Percentiles rank a stretch among this genome's conserved stretches.
phyloP scores from a whole-genome alignment of 164 flowering plant genomes.

The grape (Vitis vinifera) region DNA sequence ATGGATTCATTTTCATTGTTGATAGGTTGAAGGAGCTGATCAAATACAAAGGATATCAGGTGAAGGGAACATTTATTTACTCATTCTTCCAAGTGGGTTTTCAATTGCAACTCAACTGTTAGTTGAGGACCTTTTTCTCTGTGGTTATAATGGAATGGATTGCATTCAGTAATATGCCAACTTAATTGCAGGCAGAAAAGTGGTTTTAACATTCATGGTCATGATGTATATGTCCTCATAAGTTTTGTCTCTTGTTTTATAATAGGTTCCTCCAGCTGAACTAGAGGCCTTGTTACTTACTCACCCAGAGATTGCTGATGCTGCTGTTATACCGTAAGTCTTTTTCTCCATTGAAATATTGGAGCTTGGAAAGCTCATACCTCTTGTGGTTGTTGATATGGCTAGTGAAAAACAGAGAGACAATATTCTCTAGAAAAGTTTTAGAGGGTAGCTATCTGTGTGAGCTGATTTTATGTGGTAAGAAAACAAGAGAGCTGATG shows the following conservation, averaged over 20 bases:
- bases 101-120: not conserved
- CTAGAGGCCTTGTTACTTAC: slow-evolving; percentile 72
- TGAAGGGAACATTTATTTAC: slow-evolving; percentile 12
- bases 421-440: no score
- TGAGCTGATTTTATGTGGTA: not conserved
- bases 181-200: no score
- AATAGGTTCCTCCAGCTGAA: slow-evolving; percentile 94
- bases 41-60: slow-evolving; percentile 98
- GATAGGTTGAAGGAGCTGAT: slow-evolving; percentile 94
- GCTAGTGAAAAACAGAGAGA: no score
- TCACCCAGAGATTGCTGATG: slow-evolving; percentile 76
- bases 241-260: not conserved
- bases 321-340: slow-evolving; percentile 93
- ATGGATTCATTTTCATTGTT: slow-evolving; percentile 81
- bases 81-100: not conserved
- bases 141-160: no score
- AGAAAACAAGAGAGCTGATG: not conserved
- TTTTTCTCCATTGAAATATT: not conserved
- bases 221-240: no score
- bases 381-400: no score
- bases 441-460: not conserved
- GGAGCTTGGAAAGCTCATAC: no score
- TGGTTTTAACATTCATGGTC: no score
- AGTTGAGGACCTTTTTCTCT: no score
- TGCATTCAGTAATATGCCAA: no score